A percentile compares a stretch with the other conserved stretches of the same genome.
Conservation (phyloP, 2,329 filamentous ascomycete species). For the Coleophoma eucalyptorum region DNA sequence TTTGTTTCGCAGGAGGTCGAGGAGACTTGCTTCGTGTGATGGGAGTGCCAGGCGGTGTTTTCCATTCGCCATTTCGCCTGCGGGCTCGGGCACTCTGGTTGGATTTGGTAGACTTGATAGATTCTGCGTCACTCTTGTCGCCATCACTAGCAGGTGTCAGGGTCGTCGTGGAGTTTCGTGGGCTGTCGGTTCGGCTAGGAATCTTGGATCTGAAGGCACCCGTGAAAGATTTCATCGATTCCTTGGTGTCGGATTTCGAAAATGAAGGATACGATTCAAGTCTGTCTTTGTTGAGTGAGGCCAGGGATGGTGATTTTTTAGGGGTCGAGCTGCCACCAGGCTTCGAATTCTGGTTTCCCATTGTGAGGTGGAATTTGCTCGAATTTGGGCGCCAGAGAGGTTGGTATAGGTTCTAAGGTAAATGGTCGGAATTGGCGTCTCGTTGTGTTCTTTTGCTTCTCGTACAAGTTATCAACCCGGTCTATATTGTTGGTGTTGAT, state of each 20-base stretch:
- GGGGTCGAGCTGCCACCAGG: slow-evolving; percentile 22
- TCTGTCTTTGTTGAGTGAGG: slow-evolving; percentile 23
- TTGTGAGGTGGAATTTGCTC: slow-evolving; percentile 27
- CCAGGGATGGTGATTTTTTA: slow-evolving; percentile 21
- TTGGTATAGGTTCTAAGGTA: not conserved
- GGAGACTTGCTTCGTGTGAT: slow-evolving; percentile 29
- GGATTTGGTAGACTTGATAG: slow-evolving; percentile 65
- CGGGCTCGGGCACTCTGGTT: slow-evolving; percentile 41
- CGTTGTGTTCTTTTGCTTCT: too few relatives aligned
- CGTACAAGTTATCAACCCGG: too few relatives aligned
- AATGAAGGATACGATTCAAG: slow-evolving; percentile 90
- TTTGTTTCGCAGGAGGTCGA: slow-evolving; percentile 20
- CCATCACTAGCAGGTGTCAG: slow-evolving; percentile 45
- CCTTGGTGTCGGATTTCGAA: slow-evolving; percentile 87
- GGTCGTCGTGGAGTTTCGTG: slow-evolving; percentile 66
- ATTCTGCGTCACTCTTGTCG: slow-evolving; percentile 71
- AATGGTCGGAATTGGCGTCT: too few relatives aligned
- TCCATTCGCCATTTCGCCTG: slow-evolving; percentile 31
- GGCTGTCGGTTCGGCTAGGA: slow-evolving; percentile 73
- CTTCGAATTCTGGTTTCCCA: slow-evolving; percentile 73
- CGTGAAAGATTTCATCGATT: slow-evolving; percentile 83
- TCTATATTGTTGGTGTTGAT: too few relatives aligned
- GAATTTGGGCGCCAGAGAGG: not conserved
- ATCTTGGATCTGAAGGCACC: slow-evolving; percentile 81
- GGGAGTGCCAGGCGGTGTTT: not conserved